Conservation (phyloP, 73 alveolate species). For the Breviolum minutum region DNA sequence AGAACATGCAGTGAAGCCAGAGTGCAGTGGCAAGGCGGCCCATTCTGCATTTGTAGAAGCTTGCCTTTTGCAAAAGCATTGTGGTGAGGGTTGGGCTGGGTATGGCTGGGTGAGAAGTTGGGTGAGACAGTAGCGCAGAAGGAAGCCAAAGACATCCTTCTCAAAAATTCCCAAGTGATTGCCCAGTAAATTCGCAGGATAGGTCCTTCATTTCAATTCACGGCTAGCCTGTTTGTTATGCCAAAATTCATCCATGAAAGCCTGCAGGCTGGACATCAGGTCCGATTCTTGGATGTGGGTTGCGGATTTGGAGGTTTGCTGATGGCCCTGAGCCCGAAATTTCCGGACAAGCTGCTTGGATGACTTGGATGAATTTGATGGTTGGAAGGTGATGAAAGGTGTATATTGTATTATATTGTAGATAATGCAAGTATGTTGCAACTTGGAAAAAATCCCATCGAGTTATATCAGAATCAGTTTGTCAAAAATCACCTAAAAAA, state of each 20-base stretch:
- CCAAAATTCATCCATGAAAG: background rate
- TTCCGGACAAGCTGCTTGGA: slow-evolving; percentile 51
- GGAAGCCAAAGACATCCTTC: too few relatives aligned
- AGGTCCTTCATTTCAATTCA: background rate
- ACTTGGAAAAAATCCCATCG: too few relatives aligned
- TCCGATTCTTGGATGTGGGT: slow-evolving; percentile 84
- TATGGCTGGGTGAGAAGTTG: background rate
- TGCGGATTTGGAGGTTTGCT: slow-evolving; percentile 88
- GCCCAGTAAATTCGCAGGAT: background rate
- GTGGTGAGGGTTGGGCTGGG: background rate
- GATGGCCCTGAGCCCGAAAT: slow-evolving; percentile 83
- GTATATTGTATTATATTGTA: too few relatives aligned
- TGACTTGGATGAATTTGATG: background rate
- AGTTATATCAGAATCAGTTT: too few relatives aligned
- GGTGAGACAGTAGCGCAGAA: too few relatives aligned
- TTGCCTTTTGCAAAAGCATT: too few relatives aligned
- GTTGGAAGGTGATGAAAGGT: background rate
- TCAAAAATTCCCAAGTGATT: background rate
- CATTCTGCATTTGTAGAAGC: background rate
- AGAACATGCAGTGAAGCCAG: background rate
- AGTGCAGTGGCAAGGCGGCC: slow-evolving; percentile 50
- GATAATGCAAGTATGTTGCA: too few relatives aligned
- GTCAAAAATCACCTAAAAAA: too few relatives aligned
- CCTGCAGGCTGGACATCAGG: slow-evolving; percentile 69
- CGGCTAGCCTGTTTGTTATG: too few relatives aligned